Evolutionary conservation across 192 early-diverging fungal genomes (phyloP).

Genomic region (Mycoemilia scoparia): DNA sequence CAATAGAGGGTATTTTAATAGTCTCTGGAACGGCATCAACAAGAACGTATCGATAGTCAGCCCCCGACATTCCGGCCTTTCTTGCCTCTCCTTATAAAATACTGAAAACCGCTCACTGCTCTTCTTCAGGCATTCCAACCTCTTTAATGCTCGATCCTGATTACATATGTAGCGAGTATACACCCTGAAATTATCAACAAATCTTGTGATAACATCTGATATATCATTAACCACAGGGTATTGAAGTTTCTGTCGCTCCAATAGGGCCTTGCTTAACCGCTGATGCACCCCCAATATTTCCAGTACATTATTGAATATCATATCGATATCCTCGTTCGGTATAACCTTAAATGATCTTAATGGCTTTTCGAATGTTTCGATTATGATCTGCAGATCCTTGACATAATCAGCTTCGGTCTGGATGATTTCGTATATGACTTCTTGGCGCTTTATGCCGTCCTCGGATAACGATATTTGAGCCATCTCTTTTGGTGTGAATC

Average conservation of each 20-base stretch:
- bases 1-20: constrained; percentile 39
- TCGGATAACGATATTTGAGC: constrained; percentile 38
- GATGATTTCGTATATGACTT: constrained; percentile 86
- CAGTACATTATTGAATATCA: constrained; percentile 29
- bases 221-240: constrained; percentile 33
- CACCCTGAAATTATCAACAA: constrained; percentile 23
- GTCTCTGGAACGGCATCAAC: constrained; percentile 38
- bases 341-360: constrained; percentile 24
- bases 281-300: constrained; percentile 34
- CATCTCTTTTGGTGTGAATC: constrained; percentile 33
- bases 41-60: constrained; percentile 35
- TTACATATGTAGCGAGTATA: constrained; percentile 36
- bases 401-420: constrained; percentile 84
- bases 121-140: constrained; percentile 23
- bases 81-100: constrained; percentile 30
- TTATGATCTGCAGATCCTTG: constrained; percentile 63
- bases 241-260: constrained; percentile 34
- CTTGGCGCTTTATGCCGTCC: constrained; percentile 71
- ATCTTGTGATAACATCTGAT: constrained; percentile 29
- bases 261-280: constrained; percentile 27
- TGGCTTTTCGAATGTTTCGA: constrained; percentile 43
- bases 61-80: constrained; percentile 27
- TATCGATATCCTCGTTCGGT: constrained; percentile 22
- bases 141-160: constrained; percentile 33
- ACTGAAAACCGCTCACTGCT: constrained; percentile 27